Conservation (phyloP, 2,329 filamentous ascomycete genomes). For the Colletotrichum sp. region DNA sequence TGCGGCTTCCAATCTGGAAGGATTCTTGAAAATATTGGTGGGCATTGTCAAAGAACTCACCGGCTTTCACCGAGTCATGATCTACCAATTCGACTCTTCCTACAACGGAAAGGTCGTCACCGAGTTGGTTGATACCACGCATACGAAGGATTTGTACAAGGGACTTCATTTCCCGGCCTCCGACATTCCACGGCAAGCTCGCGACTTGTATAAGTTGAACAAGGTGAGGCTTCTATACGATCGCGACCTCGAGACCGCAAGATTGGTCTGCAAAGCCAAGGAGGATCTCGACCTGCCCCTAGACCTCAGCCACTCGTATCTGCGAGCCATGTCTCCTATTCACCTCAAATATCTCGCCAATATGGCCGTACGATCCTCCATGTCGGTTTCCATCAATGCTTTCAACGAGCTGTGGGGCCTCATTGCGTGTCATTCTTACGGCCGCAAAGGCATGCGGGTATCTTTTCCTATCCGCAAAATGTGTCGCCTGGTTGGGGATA, state of each 20-base stretch:
- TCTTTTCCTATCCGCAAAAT: slow-evolving; percentile 92
- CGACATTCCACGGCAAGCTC: slow-evolving; percentile 83
- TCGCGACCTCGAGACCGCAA: slow-evolving; percentile 77
- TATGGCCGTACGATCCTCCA: slow-evolving; percentile 91
- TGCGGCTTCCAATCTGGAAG: slow-evolving; percentile 71
- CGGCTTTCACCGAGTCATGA: slow-evolving; percentile 90
- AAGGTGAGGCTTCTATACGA: slow-evolving; percentile 89
- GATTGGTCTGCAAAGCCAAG: slow-evolving; percentile 78
- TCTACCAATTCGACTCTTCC: slow-evolving; percentile 85
- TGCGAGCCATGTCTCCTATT: slow-evolving; percentile 89
- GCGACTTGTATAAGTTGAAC: slow-evolving; percentile 90
- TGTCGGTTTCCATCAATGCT: slow-evolving; percentile 92
- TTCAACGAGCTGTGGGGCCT: slow-evolving; percentile 88
- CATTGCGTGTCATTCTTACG: slow-evolving; percentile 86
- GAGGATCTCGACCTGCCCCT: slow-evolving; percentile 77
- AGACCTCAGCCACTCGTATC: slow-evolving; percentile 83
- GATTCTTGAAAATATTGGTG: slow-evolving; percentile 80
- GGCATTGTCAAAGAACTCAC: slow-evolving; percentile 90
- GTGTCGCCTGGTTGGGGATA: slow-evolving; percentile 87
- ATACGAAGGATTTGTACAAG: slow-evolving; percentile 84
- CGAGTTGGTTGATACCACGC: slow-evolving; percentile 80
- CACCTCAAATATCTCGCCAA: slow-evolving; percentile 86
- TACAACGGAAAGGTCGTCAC: slow-evolving; percentile 90
- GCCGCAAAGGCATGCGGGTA: slow-evolving; percentile 80
- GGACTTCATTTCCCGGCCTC: slow-evolving; percentile 88